Base-by-base conservation (phyloP, 768 basidiomycete species). In the Crepidotus variabilis region DNA sequence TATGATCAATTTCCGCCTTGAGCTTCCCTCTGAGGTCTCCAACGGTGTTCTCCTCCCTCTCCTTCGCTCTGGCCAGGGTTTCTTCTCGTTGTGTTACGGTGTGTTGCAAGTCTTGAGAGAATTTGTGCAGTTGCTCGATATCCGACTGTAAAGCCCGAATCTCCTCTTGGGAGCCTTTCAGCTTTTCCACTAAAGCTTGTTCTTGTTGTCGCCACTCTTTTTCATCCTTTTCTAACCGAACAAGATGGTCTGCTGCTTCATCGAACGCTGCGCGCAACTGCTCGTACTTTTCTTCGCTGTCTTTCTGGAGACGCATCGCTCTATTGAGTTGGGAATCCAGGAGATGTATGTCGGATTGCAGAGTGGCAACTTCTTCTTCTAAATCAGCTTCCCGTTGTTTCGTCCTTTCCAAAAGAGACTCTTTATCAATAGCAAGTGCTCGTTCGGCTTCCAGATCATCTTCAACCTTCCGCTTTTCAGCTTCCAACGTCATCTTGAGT, bases 271-370 rank as follows among this genome's bases (percentile, higher is more conserved):
- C 74, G 23, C 84, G 79, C 50, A 92, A 75, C 13, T 82, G 77
- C 56, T 86, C 84, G 57, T 90, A 82, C 64, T 90, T 90, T 69
- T 89, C 87, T 57, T 93, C 90, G 45, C 80, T 84, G 61, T 90
- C 85, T 68, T 87, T 90, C 69, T 92, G 89, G 45, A 87, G 76
- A 36, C 82, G 78, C 65, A 94, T 77, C 0, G 90, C 87, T 7
- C 88, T 82, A 55, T 91, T 91, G 8, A 96, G 79, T 64, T 98
- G 93, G 2, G 86, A 87, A 63, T 95, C 92, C 11, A 96, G 76
- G 2, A 84, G 78, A 55, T 94, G 91, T 47, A 96, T 78, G 63
- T 98, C 95, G 2, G 78, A 76, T 62, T 97, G 92, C 20, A 97
- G 71, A 1, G 86, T 83, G 1, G 75, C 73, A 13, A 95, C 80